Conservation (phyloP, 208 protist species). For the Naegleria gruberi region DNA sequence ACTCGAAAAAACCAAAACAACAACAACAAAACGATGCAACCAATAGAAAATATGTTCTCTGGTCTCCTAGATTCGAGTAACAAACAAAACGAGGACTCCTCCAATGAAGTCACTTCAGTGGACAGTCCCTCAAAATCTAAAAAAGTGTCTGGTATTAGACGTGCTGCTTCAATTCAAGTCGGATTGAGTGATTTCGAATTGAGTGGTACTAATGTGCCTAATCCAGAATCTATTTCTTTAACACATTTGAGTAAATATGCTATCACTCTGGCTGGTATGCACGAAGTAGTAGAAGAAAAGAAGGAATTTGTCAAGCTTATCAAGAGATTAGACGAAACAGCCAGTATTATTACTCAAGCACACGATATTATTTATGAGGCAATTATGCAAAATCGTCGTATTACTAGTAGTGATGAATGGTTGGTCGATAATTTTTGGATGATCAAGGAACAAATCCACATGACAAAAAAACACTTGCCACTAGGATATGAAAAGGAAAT, state of each 20-base stretch:
- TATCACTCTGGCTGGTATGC: neutral
- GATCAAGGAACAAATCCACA: constrained; percentile 19
- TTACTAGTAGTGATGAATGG: constrained; percentile 18
- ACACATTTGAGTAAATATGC: constrained; percentile 4
- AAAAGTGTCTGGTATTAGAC: neutral
- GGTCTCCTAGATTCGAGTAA: neutral
- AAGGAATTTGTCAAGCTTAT: neutral
- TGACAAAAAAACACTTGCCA: constrained; percentile 16
- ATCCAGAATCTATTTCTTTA: neutral
- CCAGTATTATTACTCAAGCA: neutral
- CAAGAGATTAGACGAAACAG: neutral
- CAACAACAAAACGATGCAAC: too few relatives aligned
- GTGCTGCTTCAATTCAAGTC: neutral
- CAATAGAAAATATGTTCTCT: neutral
- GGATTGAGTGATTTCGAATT: neutral
- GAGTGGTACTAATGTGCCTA: neutral
- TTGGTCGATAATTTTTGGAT: constrained; percentile 21
- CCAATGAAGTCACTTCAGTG: neutral
- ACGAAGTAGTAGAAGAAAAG: neutral
- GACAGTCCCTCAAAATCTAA: neutral
- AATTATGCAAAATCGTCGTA: neutral
- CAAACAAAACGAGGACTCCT: neutral
- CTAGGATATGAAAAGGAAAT: constrained; percentile 11
- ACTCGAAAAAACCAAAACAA: too few relatives aligned
- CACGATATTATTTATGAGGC: constrained; percentile 16